These are phyloP conservation scores for Chrysanthemum makinoi DNA, from an alignment of 129 eudicot species.

Conservation along the genomic window DNA sequence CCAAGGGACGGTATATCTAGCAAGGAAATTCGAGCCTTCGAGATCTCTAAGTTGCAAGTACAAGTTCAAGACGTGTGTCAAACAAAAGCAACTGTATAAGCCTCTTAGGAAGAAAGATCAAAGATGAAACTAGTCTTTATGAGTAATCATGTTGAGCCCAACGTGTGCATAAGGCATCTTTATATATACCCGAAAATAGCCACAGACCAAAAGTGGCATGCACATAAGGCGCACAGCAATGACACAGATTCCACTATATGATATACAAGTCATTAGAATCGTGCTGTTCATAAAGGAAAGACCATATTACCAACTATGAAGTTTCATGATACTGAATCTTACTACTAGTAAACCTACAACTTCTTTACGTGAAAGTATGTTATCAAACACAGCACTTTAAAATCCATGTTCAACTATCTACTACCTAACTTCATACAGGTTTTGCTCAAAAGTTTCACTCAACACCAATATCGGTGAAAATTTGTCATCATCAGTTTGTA, in stretches of 20 bases:
- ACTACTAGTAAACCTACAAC: not conserved
- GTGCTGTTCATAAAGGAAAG: not conserved
- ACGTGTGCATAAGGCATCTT: too few relatives aligned
- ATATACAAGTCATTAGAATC: not conserved
- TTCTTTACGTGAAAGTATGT: not conserved
- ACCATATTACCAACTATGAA: not conserved
- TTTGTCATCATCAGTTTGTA: not conserved
- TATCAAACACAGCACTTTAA: not conserved
- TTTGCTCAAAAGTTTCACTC: not conserved
- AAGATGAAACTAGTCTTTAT: too few relatives aligned
- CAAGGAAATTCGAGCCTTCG: not conserved
- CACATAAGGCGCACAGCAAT: not conserved
- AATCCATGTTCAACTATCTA: not conserved
- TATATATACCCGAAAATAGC: not conserved
- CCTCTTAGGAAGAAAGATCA: not conserved
- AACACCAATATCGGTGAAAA: not conserved
- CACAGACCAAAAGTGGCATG: not conserved
- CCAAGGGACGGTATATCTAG: not conserved
- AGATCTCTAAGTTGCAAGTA: not conserved
- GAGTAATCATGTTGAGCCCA: too few relatives aligned
- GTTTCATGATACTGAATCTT: not conserved
- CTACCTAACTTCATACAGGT: constrained; percentile 5
- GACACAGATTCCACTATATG: not conserved
- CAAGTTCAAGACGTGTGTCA: not conserved
- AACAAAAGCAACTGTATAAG: not conserved